Conservation (phyloP, 768 basidiomycete species). For the Boletellus ananiceps region DNA sequence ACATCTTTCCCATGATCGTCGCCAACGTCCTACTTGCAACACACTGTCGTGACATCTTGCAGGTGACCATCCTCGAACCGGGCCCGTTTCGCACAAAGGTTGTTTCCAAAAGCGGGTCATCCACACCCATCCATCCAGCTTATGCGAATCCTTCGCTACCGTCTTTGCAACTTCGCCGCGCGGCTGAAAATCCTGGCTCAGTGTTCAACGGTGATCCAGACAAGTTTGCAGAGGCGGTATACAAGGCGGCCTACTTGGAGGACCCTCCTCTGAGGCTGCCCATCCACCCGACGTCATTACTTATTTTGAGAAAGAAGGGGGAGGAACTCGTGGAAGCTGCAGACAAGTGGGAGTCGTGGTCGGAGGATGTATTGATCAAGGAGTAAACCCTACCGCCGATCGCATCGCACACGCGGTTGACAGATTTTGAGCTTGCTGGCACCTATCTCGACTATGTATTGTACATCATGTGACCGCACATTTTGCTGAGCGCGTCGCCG, state of each 20-base stretch:
- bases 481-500: too few relatives aligned
- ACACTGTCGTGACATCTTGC: background rate
- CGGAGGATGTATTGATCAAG: constrained; percentile 11
- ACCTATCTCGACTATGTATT: too few relatives aligned
- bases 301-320: background rate
- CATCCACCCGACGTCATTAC: background rate
- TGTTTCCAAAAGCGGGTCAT: background rate
- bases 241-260: constrained; percentile 6
- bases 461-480: too few relatives aligned
- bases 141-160: constrained; percentile 8
- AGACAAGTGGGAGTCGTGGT: constrained; percentile 18
- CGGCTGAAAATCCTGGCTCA: background rate
- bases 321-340: constrained; percentile 11
- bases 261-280: constrained; percentile 17
- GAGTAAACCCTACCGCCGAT: background rate
- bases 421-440: too few relatives aligned
- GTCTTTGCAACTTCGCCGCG: background rate
- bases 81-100: constrained; percentile 1
- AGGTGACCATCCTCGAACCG: constrained; percentile 5
- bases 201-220: constrained; percentile 12
- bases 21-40: too few relatives aligned
- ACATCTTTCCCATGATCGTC: too few relatives aligned
- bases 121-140: constrained; percentile 9
- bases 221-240: constrained; percentile 13
- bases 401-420: too few relatives aligned